A percentile compares a stretch with the other conserved stretches of the same genome.
phyloP scores from a whole-genome alignment of 2,329 filamentous ascomycete genomes.

The Pseudocercospora vitis region DNA sequence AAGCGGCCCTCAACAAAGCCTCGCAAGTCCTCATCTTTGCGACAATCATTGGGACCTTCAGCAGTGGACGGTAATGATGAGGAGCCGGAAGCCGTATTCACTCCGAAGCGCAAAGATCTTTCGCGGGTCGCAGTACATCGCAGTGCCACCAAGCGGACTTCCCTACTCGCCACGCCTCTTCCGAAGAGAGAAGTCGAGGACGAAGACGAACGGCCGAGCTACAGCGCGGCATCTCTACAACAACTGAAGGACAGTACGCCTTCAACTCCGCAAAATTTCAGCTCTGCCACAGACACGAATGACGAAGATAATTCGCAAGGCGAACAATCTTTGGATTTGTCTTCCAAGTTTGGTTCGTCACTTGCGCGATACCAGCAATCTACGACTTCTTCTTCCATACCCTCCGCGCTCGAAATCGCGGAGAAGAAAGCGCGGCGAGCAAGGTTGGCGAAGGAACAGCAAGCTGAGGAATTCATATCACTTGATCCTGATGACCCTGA shows the following conservation, averaged over 20 bases:
- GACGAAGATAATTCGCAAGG: slow-evolving; percentile 51
- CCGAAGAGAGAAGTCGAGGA: slow-evolving; percentile 51
- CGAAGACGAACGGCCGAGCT: slow-evolving; percentile 71
- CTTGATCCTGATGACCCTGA: slow-evolving; percentile 60
- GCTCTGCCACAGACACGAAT: slow-evolving; percentile 29
- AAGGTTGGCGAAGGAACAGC: slow-evolving; percentile 70
- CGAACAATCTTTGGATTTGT: slow-evolving; percentile 45
- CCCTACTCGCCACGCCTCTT: slow-evolving; percentile 50
- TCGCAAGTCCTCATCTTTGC: slow-evolving; percentile 71
- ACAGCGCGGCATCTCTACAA: slow-evolving; percentile 82
- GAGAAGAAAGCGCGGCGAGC: slow-evolving; percentile 88
- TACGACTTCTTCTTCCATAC: slow-evolving; percentile 54
- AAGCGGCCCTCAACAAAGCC: slow-evolving; percentile 55
- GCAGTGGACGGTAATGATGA: slow-evolving; percentile 56
- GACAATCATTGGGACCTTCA: slow-evolving; percentile 72
- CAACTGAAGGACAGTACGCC: slow-evolving; percentile 85
- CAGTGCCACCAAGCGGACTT: slow-evolving; percentile 59
- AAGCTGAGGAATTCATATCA: slow-evolving; percentile 60
- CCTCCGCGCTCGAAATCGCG: slow-evolving; percentile 79
- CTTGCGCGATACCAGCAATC: slow-evolving; percentile 38
- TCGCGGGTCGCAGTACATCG: slow-evolving; percentile 66
- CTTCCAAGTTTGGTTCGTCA: slow-evolving; percentile 57
- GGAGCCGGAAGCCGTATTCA: slow-evolving; percentile 54
- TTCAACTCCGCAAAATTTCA: slow-evolving; percentile 69
- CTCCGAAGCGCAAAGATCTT: slow-evolving; percentile 63